Evolutionary conservation across 2,329 filamentous ascomycete species (phyloP).

Genomic region (Penicillium corylophilum): DNA sequence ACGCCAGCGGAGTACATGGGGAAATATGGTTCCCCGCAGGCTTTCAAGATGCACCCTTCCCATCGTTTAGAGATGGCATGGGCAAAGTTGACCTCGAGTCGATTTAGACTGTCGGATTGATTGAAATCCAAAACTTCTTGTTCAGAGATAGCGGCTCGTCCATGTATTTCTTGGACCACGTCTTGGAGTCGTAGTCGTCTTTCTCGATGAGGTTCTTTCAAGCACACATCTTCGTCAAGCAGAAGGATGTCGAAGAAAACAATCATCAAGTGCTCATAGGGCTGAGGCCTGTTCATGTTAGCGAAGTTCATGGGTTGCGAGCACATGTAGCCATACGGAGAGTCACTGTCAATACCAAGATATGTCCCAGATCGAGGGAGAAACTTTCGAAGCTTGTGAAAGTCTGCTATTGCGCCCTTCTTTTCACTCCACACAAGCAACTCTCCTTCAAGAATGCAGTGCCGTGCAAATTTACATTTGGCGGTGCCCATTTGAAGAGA

Average conservation of each 20-base stretch:
- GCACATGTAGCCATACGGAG: constrained; percentile 51
- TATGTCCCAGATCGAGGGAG: constrained; percentile 70
- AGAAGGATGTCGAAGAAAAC: constrained; percentile 62
- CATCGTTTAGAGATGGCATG: constrained; percentile 63
- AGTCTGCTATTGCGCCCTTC: constrained; percentile 66
- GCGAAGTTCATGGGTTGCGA: constrained; percentile 6
- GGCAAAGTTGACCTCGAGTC: constrained; percentile 65
- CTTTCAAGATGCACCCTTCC: constrained; percentile 81
- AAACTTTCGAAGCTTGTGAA: constrained; percentile 80
- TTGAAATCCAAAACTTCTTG: constrained; percentile 68
- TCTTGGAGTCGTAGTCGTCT: constrained; percentile 55
- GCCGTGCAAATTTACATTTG: constrained; percentile 59
- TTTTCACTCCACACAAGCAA: constrained; percentile 73
- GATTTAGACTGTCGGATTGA: constrained; percentile 49
- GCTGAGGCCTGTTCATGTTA: constrained; percentile 41
- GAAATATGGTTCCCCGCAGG: constrained; percentile 73
- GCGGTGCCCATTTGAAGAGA: constrained; percentile 62
- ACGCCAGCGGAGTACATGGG: constrained; percentile 44
- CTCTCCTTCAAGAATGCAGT: constrained; percentile 82
- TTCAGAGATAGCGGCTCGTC: constrained; percentile 66
- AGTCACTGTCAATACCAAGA: constrained; percentile 68
- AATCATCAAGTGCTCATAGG: constrained; percentile 59
- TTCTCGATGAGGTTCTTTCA: constrained; percentile 46
- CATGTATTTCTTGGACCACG: constrained; percentile 56
- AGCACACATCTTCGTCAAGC: constrained; percentile 54